A percentile compares a stretch with the other conserved stretches of the same genome.
Conservation (phyloP, 192 early-diverging fungal species). For the Linnemannia hyalina region DNA sequence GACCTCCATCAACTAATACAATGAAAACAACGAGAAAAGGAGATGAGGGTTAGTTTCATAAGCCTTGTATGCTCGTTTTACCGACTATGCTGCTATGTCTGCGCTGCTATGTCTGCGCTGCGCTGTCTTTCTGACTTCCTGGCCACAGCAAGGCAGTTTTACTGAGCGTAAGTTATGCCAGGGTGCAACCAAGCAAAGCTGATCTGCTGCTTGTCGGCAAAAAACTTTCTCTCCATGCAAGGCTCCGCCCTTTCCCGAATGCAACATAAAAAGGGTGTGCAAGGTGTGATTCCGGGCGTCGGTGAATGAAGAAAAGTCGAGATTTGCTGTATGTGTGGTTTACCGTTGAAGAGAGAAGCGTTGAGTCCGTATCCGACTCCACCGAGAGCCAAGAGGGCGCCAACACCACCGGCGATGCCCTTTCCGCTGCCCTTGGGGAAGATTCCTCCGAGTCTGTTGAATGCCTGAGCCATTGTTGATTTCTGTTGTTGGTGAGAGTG, state of each 20-base stretch:
- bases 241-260: background rate
- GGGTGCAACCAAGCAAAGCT: too few relatives aligned
- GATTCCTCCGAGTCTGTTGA: constrained; percentile 68
- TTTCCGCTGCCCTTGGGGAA: constrained; percentile 66
- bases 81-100: background rate
- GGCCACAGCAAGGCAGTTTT: background rate
- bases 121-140: background rate
- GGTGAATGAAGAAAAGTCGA: background rate
- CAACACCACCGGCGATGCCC: constrained; percentile 64
- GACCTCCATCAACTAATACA: constrained; percentile 94
- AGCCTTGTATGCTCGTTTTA: background rate
- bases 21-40: constrained; percentile 5
- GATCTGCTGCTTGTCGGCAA: too few relatives aligned
- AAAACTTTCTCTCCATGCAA: background rate
- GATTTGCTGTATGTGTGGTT: background rate
- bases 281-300: background rate
- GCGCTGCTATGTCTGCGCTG: background rate
- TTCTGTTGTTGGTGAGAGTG: background rate
- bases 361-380: constrained; percentile 78
- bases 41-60: background rate
- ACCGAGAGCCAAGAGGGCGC: constrained; percentile 74
- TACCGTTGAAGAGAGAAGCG: constrained; percentile 91
- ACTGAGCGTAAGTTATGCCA: too few relatives aligned
- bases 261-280: background rate
- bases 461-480: constrained; percentile 58